Evolutionary conservation across 306 rosid species (phyloP).

Genomic region (Prunus campanulata): DNA sequence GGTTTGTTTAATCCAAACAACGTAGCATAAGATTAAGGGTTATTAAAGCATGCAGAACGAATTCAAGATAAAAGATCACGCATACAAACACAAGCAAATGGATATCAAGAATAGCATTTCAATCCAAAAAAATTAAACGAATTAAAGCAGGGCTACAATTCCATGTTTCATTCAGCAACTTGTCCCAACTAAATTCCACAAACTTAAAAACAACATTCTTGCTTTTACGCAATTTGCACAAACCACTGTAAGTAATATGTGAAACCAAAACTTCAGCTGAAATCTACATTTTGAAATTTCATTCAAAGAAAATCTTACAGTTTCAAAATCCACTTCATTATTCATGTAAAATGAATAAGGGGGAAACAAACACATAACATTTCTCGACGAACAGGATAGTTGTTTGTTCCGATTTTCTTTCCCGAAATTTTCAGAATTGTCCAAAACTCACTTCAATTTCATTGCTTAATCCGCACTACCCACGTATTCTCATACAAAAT

Average conservation of each 20-base stretch:
- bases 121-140: neutral
- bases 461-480: neutral
- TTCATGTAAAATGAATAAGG: neutral
- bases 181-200: neutral
- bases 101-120: neutral
- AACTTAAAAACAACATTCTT: neutral
- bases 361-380: neutral
- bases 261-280: neutral
- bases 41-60: neutral
- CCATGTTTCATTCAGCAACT: neutral
- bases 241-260: neutral
- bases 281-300: neutral
- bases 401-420: neutral
- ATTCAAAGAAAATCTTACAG: neutral
- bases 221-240: neutral
- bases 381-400: neutral
- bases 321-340: neutral
- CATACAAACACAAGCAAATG: neutral
- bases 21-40: neutral
- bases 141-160: neutral
- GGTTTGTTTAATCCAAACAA: neutral
- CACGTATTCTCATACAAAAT: neutral
- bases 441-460: neutral
- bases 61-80: neutral
- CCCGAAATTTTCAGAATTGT: neutral